Conservation (phyloP, 345 rosid genomes). For the Hevea brasiliensis region DNA sequence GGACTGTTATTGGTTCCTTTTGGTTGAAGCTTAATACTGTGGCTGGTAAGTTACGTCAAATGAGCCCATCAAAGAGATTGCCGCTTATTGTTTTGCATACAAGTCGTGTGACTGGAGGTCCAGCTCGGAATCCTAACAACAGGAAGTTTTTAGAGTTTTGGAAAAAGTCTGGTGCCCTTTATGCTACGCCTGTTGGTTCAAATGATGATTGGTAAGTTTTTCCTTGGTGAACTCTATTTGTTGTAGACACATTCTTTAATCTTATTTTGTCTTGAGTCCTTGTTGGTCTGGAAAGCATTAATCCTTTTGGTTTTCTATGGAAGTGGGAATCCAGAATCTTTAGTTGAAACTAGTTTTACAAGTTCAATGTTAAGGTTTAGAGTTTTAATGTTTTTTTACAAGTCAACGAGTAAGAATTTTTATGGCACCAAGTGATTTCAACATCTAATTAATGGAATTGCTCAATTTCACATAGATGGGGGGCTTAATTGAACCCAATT, state of each 20-base stretch:
- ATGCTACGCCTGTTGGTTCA: slow-evolving; percentile 83
- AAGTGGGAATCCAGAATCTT: neutral
- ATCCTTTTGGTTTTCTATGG: neutral
- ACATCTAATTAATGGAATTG: too few relatives aligned
- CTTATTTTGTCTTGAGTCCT: neutral
- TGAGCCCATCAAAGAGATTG: slow-evolving; percentile 66
- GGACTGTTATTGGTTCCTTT: slow-evolving; percentile 11
- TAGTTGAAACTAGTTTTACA: neutral
- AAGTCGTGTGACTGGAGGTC: slow-evolving; percentile 70
- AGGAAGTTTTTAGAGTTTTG: slow-evolving; percentile 64
- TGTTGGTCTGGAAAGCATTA: neutral
- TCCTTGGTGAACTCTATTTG: neutral
- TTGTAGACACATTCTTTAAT: neutral
- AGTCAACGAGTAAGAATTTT: too few relatives aligned
- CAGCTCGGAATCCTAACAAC: slow-evolving; percentile 61
- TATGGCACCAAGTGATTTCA: too few relatives aligned
- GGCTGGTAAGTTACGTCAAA: slow-evolving; percentile 49
- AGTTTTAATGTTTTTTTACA: neutral
- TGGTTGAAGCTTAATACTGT: slow-evolving; percentile 61
- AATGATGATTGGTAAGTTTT: slow-evolving; percentile 84
- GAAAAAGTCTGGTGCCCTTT: slow-evolving; percentile 75
- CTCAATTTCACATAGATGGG: too few relatives aligned
- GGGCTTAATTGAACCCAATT: too few relatives aligned
- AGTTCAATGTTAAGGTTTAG: neutral
- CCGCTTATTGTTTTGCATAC: slow-evolving; percentile 81